Conservation (phyloP, 306 rosid species). For the Rosa multiflora region DNA sequence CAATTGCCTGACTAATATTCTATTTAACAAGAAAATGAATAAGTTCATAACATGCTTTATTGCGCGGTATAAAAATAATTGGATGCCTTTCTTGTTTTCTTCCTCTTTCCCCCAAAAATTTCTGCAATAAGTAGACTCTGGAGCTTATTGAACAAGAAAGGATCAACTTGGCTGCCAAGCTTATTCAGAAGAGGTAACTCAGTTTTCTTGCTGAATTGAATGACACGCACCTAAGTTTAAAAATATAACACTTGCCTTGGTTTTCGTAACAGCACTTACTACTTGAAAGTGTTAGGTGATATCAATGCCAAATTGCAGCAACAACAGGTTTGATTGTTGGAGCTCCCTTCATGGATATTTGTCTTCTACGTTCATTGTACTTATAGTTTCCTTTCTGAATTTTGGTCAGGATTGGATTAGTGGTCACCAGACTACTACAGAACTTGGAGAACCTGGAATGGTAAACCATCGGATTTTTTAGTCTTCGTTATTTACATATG, state of each 20-base stretch:
- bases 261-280: slow-evolving; percentile 53
- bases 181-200: slow-evolving; percentile 66
- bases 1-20: not conserved
- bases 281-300: slow-evolving; percentile 46
- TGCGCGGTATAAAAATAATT: not conserved
- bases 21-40: not conserved
- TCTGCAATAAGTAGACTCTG: slow-evolving; percentile 50
- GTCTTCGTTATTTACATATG: slow-evolving; percentile 8
- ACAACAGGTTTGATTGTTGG: slow-evolving; percentile 55
- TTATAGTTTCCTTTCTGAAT: slow-evolving; percentile 25
- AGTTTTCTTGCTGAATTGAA: slow-evolving; percentile 17
- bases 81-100: slow-evolving; percentile 30
- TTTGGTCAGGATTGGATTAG: slow-evolving; percentile 57
- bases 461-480: slow-evolving; percentile 28
- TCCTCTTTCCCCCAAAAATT: not conserved
- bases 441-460: slow-evolving; percentile 42
- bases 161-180: slow-evolving; percentile 54
- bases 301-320: slow-evolving; percentile 52
- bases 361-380: slow-evolving; percentile 7
- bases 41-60: not conserved
- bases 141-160: slow-evolving; percentile 78
- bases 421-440: slow-evolving; percentile 34
- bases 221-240: slow-evolving; percentile 2
- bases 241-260: slow-evolving; percentile 27
- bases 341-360: slow-evolving; percentile 18